Evolutionary conservation across 306 rosid species (phyloP), one percentile per base, ranked within the genome.

Genomic region (Trifolium repens): DNA sequence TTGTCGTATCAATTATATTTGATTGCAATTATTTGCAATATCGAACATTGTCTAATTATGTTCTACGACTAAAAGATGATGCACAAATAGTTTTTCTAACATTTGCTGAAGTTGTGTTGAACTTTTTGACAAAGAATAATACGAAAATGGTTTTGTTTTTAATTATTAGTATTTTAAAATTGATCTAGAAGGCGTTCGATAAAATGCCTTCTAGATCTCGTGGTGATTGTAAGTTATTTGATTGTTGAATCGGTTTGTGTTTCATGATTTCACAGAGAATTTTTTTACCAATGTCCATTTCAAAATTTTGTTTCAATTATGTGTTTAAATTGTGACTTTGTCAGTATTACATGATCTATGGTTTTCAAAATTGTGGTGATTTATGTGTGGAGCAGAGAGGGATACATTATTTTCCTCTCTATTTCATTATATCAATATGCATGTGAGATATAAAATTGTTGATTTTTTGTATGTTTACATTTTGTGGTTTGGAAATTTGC

Each of bases 381-480:
- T 73, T 50, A 53, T 70, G 74, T 69, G 77, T 62, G 17, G 72
- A 83, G 78, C 52, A 13, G 83, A 57, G 77, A 73, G 76, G 65
- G 88, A 69, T 77, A 17, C 37, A 35, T 76, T 52, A 58, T 75
- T 76, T 71, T 32, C 63, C 37, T 54, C 2, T 46, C n/a, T 22
- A 40, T 40, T 71, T 58, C 10, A 53, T 54, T 76, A 0, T 35
- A 12, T 73, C 19, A 5, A 60, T 58, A 22, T 77, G 2, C 55
- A 40, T 66, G 26, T 34, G 12, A 54, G 74, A 16, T 16, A 16
- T 42, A 0, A 17, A 43, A 39, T 26, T 24, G 35, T 13, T 22
- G 11, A 26, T 44, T 26, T 16, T 16, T 49, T 44, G 39, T 46
- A 34, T 80, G 44, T 79, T 40, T 34, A 71, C 19, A 16, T 34